Percentiles rank a stretch among this genome's conserved stretches.
Conservation (phyloP, 2,329 filamentous ascomycete genomes). For the Coleophoma crateriformis region DNA sequence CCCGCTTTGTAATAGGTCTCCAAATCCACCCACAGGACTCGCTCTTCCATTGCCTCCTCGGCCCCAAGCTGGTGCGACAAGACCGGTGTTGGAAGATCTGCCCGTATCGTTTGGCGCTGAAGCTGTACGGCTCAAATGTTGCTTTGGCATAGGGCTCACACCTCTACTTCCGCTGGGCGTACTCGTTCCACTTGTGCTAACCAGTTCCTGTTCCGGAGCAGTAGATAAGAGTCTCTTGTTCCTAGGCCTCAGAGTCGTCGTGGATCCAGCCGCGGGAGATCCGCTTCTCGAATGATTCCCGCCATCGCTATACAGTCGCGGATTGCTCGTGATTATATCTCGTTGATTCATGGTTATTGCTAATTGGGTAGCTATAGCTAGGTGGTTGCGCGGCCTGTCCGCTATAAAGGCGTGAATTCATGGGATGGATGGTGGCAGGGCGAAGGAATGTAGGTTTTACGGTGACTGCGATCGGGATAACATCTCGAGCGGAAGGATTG, state of each 20-base stretch:
- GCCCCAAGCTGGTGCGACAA: slow-evolving; percentile 8
- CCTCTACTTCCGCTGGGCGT: slow-evolving; percentile 36
- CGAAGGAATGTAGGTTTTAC: background rate
- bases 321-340: slow-evolving; percentile 3
- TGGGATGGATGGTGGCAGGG: slow-evolving; percentile 7
- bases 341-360: background rate
- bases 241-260: slow-evolving; percentile 20
- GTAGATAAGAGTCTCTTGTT: slow-evolving; percentile 22
- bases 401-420: slow-evolving; percentile 14
- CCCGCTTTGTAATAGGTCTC: slow-evolving; percentile 13
- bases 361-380: background rate
- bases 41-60: slow-evolving; percentile 2
- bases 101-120: slow-evolving; percentile 1
- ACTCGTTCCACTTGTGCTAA: slow-evolving; percentile 18
- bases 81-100: slow-evolving; percentile 8
- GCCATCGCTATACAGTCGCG: slow-evolving; percentile 4
- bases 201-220: slow-evolving; percentile 22
- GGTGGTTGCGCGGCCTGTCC: slow-evolving; percentile 14
- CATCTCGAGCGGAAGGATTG: background rate
- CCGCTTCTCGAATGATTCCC: slow-evolving; percentile 3
- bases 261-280: background rate
- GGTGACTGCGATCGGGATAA: background rate
- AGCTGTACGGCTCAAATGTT: slow-evolving; percentile 26
- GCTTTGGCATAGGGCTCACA: slow-evolving; percentile 43
- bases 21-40: slow-evolving; percentile 11